phyloP scores from a whole-genome alignment of 495 filamentous ascomycete genomes.

The Glonium stellatum region DNA sequence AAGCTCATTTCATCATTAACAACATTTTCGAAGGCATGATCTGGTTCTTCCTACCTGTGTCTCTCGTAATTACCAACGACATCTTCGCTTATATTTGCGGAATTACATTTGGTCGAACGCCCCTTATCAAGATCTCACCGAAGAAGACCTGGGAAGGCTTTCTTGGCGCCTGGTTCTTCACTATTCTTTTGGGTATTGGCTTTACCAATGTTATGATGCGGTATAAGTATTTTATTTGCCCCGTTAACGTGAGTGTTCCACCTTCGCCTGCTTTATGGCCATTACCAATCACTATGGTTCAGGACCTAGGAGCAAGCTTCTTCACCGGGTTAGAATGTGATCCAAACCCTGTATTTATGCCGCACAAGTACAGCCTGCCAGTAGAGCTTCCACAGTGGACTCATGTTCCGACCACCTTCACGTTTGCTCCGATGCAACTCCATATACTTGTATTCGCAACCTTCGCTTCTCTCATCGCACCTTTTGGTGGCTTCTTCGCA shows the following conservation, averaged over 20 bases:
- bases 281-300: conserved; percentile 14
- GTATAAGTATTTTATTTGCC: conserved; percentile 97
- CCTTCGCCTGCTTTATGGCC: neutral
- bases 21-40: conserved; percentile 99
- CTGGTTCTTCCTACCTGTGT: conserved; percentile 97
- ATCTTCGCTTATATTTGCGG: conserved; percentile 98
- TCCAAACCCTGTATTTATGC: conserved; percentile 87
- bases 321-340: conserved; percentile 84
- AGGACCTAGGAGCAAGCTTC: conserved; percentile 87
- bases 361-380: conserved; percentile 74
- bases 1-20: conserved; percentile 99
- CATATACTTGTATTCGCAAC: conserved; percentile 86
- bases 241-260: conserved; percentile 61
- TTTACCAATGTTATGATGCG: conserved; percentile 84
- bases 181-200: conserved; percentile 72
- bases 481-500: conserved; percentile 98
- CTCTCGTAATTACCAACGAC: conserved; percentile 95
- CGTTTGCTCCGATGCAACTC: conserved; percentile 86
- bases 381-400: conserved; percentile 52
- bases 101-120: conserved; percentile 92
- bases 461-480: conserved; percentile 94
- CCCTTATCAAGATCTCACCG: conserved; percentile 94
- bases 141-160: conserved; percentile 99
- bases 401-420: conserved; percentile 51
- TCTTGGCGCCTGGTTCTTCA: conserved; percentile 93